Base-by-base conservation (phyloP, 306 rosid genomes). In the Medicago arabica region DNA sequence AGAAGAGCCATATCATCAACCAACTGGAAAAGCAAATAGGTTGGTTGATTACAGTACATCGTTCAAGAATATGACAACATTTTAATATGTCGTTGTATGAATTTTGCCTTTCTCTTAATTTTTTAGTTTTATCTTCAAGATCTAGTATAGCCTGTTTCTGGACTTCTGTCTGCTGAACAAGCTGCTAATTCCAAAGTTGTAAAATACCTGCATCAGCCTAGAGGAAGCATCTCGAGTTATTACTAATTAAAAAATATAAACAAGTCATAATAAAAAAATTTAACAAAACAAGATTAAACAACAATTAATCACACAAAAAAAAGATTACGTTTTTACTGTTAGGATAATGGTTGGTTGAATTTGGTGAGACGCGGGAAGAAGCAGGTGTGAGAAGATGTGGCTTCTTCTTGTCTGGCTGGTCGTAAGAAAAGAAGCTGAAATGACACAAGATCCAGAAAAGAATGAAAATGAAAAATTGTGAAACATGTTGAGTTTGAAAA, bases 151-250 rank as follows among this genome's bases (percentile, higher is more conserved):
- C 91, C 7, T 86, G 86, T 82, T 90, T 92, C 67, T 95, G 93
- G 38, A 54, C 18, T 21, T 92, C 92, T 69, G 81, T 89, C 86
- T 87, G 91, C 75, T 87, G 97, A 85, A 84, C 92, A 67, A 95
- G 96, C 72, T 83, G 88, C 86, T 95, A 96, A 74, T 92, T 95
- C 79, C 92, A 92, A n/a, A n/a, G n/a, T n/a, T n/a, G n/a, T n/a
- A n/a, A n/a, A n/a, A n/a, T n/a, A n/a, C n/a, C n/a, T n/a, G n/a
- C n/a, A n/a, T n/a, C n/a, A n/a, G n/a, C n/a, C n/a, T n/a, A n/a
- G n/a, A n/a, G n/a, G n/a, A n/a, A n/a, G n/a, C n/a, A n/a, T n/a
- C n/a, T n/a, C n/a, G 75, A 77, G 80, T 57, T 95, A 10, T 19
- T 65, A 17, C 3, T 17, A 19, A 77, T 18, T 21, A 59, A 6